Conservation (phyloP, 2,329 filamentous ascomycete genomes). For the Ophiosphaerella korrae region DNA sequence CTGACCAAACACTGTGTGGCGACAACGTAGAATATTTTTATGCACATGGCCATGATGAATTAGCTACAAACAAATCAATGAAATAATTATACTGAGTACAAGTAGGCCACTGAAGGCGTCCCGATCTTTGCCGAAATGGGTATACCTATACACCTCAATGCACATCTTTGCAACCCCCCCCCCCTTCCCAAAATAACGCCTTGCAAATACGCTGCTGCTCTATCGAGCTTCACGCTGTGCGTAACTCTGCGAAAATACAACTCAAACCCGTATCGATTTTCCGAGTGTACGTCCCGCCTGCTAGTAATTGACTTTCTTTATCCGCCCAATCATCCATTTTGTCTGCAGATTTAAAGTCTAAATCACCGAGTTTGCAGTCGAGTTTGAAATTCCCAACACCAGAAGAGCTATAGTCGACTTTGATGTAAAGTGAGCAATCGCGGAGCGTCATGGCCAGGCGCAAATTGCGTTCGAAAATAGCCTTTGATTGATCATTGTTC, state of each 20-base stretch:
- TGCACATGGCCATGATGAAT: too few species aligned
- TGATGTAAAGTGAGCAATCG: slow-evolving; percentile 54
- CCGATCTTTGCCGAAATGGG: too few species aligned
- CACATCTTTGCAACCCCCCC: too few species aligned
- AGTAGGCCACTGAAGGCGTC: too few species aligned
- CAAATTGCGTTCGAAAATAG: slow-evolving; percentile 22
- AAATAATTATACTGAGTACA: too few species aligned
- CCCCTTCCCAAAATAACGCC: too few species aligned
- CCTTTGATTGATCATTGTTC: neutral
- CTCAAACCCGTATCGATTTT: neutral
- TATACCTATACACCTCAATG: too few species aligned
- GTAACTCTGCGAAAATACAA: neutral
- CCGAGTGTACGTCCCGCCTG: slow-evolving; percentile 48
- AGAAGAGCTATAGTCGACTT: slow-evolving; percentile 18
- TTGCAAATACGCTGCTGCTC: too few species aligned
- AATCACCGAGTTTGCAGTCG: slow-evolving; percentile 52
- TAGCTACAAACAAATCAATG: too few species aligned
- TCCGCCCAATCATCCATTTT: slow-evolving; percentile 50
- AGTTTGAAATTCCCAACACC: slow-evolving; percentile 20
- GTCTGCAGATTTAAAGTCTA: slow-evolving; percentile 53
- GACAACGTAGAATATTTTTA: too few species aligned
- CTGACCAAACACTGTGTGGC: too few species aligned
- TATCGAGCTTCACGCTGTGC: too few species aligned
- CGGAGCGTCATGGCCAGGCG: slow-evolving; percentile 54
- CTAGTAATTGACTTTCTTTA: slow-evolving; percentile 47